Evolutionary conservation across 768 basidiomycete genomes (phyloP), one percentile per base, ranked within the genome.

Genomic region (Artomyces pyxidatus): DNA sequence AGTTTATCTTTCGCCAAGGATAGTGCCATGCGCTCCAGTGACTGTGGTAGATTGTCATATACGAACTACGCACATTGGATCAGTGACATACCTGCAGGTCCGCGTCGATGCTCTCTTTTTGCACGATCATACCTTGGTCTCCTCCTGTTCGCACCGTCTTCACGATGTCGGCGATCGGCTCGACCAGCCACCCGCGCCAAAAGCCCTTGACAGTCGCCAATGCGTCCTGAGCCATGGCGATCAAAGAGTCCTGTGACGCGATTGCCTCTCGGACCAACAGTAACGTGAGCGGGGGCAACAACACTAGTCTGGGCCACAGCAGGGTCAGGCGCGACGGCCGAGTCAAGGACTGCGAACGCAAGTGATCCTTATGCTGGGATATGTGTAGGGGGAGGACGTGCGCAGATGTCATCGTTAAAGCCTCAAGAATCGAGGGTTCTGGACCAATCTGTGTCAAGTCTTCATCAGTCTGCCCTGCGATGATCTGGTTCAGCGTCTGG

Each of bases 11-110:
- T 73, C 1, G 88, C 92, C 2, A 98, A 74, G 16, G 88, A 76
- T 3, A 93, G 68, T 3, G 88, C 80, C 95, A 98, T 98, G 23
- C 95, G 77, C 64, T 97, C 88, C 22, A 98, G 74, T 19, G 88
- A 92, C 91, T 95, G 51, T 19, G 49, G 12, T 25, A 21, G 16
- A 22, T 8, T 2, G 14, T 29, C 8, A 43, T 54, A 37, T 42
- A 17, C 22, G 27, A 32, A 32, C 3, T 10, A 12, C 10, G 14
- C 11, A 23, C 9, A 19, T 19, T 9, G 11, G 17, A 26, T 27
- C 39, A 45, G 5, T 23, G 47, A 30, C 77, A 59, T 61, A 90
- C 89, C 56, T 89, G 80, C 37, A 95, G 63, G 63, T 99, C 94
- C 6, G 92, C 87, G 30, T 77, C 73, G 21, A 99, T 81, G 19